Percentiles rank a stretch among this genome's conserved stretches.
Conservation (phyloP, 345 rosid genomes). For the Lumnitzera racemosa region DNA sequence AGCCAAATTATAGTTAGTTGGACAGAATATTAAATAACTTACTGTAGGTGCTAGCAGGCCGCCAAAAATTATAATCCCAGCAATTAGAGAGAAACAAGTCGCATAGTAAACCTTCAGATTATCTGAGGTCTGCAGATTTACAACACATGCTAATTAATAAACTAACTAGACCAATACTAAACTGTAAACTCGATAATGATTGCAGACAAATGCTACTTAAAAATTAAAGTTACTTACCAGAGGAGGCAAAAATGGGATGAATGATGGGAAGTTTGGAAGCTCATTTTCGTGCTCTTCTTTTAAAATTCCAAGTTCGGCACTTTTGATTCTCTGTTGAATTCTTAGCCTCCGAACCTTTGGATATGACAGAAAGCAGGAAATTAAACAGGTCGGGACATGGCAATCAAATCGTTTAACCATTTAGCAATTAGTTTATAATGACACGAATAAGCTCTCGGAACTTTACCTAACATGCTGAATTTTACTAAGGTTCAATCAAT, state of each 20-base stretch:
- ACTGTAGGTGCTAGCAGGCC: constrained; percentile 76
- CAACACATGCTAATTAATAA: constrained; percentile 3
- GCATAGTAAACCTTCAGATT: constrained; percentile 81
- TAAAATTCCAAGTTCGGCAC: constrained; percentile 58
- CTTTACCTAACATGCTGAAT: neutral
- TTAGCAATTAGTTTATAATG: neutral
- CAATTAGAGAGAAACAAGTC: constrained; percentile 78
- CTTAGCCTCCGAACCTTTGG: constrained; percentile 80
- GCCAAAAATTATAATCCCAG: constrained; percentile 82
- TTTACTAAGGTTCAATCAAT: no score
- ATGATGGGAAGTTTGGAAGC: constrained; percentile 87
- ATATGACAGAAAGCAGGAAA: neutral
- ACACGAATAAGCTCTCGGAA: neutral
- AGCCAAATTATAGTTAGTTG: no score
- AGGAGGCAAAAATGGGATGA: constrained; percentile 96
- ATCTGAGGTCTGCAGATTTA: constrained; percentile 55
- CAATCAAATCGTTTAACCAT: neutral
- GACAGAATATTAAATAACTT: no score
- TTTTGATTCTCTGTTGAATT: constrained; percentile 82
- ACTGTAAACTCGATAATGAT: neutral
- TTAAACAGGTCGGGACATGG: neutral
- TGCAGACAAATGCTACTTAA: neutral
- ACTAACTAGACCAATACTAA: neutral
- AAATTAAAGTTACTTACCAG: constrained; percentile 37
- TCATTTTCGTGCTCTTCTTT: constrained; percentile 60